phyloP scores from a whole-genome alignment of 2,329 filamentous ascomycete genomes.

The Colletotrichum sp. region DNA sequence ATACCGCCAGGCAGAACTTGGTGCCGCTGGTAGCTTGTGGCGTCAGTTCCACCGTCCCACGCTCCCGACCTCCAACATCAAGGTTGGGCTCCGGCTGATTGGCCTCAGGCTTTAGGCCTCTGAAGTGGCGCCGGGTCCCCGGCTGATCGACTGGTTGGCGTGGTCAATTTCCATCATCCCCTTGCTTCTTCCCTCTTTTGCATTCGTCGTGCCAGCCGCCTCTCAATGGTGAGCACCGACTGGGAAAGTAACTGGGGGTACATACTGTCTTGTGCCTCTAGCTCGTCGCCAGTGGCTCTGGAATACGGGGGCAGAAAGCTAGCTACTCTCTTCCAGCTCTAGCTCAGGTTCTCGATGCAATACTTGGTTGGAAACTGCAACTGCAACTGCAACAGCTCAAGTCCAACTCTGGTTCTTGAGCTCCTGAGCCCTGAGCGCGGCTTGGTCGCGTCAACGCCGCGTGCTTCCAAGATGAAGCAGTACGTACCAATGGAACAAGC shows the following conservation, averaged over 20 bases:
- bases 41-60: not conserved
- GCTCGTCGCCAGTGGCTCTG: not conserved
- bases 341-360: not conserved
- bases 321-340: not conserved
- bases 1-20: not conserved
- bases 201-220: not conserved
- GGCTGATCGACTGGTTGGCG: conserved; percentile 14
- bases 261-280: not conserved
- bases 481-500: not conserved
- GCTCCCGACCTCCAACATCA: not conserved
- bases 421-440: not conserved
- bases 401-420: not conserved
- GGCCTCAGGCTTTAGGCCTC: not conserved
- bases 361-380: not conserved
- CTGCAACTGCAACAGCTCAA: not conserved
- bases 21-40: not conserved
- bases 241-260: not conserved
- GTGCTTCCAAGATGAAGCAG: not conserved
- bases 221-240: not conserved
- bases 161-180: conserved; percentile 8
- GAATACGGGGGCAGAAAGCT: not conserved
- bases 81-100: not conserved
- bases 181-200: not conserved
- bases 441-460: not conserved
- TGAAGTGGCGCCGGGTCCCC: not conserved